These are phyloP conservation scores for Pseudisothecium myosuroides DNA, from an alignment of 225 moss, liverwort and hornwort genomes.

Conservation along the genomic window DNA sequence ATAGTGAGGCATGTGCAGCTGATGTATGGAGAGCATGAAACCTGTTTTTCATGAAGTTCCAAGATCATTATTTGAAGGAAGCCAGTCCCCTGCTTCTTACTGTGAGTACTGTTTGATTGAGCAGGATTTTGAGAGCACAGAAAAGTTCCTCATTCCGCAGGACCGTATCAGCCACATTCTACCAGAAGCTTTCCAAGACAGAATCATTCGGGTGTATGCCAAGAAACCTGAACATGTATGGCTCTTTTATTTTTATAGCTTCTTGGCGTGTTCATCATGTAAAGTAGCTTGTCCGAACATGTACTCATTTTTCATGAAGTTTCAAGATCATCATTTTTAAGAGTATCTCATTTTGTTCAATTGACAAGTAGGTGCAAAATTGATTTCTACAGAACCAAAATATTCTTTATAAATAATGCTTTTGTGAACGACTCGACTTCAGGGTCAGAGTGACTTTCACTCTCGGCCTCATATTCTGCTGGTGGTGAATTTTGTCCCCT, in stretches of 20 bases:
- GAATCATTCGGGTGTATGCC: conserved; percentile 79
- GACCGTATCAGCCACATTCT: conserved; percentile 87
- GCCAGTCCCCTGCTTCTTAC: not conserved
- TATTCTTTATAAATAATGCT: not conserved
- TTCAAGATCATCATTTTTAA: not conserved
- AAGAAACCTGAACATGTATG: conserved; percentile 87
- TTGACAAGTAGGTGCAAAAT: not conserved
- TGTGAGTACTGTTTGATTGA: not conserved
- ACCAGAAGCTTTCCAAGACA: conserved; percentile 60
- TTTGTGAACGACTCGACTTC: not conserved
- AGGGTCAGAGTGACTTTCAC: not conserved
- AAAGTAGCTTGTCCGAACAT: not conserved
- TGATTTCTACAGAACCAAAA: not conserved
- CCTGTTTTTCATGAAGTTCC: not conserved
- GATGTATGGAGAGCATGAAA: not conserved
- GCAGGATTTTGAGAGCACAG: conserved; percentile 81
- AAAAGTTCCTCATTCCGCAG: conserved; percentile 75
- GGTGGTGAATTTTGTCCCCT: not conserved
- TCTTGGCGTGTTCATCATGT: not conserved
- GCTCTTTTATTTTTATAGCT: not conserved
- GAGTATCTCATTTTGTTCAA: not conserved
- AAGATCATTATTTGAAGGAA: not conserved
- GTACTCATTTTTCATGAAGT: not conserved
- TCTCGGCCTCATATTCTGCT: not conserved
- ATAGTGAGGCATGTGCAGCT: not conserved